These are phyloP conservation scores for Elymus sibiricus DNA, from an alignment of 176 grass and related monocot species.

Conservation along the genomic window DNA sequence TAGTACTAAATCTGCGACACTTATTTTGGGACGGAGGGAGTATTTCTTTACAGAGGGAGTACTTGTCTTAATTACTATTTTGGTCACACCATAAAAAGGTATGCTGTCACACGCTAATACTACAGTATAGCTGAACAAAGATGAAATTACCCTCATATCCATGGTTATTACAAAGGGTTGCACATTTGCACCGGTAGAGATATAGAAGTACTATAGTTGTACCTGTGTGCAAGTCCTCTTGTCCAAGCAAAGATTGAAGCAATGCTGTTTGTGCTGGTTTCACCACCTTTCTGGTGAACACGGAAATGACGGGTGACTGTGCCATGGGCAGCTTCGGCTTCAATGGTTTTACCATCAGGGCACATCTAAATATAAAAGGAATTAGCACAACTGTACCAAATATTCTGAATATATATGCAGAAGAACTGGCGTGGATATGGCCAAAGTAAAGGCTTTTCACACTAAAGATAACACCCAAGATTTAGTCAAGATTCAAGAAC, in stretches of 20 bases:
- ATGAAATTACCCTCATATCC: background rate
- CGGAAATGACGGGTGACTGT: conserved; percentile 97
- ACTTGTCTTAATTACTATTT: background rate
- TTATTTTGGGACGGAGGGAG: no score
- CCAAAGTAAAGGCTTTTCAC: background rate
- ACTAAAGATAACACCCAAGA: background rate
- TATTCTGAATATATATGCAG: background rate
- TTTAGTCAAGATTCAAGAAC: conserved; percentile 5
- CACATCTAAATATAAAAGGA: conserved; percentile 57
- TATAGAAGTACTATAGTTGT: background rate
- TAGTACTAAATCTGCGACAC: no score
- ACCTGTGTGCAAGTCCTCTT: conserved; percentile 95
- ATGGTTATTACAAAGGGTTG: background rate
- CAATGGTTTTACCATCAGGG: conserved; percentile 96
- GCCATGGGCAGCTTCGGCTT: conserved; percentile 98
- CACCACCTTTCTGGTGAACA: conserved; percentile 89
- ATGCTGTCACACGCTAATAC: background rate
- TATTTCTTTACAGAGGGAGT: background rate
- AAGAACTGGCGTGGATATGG: background rate
- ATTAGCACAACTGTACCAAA: background rate
- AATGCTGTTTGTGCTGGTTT: conserved; percentile 99
- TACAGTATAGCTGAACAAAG: background rate
- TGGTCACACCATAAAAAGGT: background rate
- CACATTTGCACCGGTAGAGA: background rate
- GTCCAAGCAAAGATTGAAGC: conserved; percentile 99